Percentiles rank a stretch among this genome's conserved stretches.
Evolutionary conservation across 1,284 basidiomycete genomes (phyloP).

Genomic region (Moesziomyces sp.): DNA sequence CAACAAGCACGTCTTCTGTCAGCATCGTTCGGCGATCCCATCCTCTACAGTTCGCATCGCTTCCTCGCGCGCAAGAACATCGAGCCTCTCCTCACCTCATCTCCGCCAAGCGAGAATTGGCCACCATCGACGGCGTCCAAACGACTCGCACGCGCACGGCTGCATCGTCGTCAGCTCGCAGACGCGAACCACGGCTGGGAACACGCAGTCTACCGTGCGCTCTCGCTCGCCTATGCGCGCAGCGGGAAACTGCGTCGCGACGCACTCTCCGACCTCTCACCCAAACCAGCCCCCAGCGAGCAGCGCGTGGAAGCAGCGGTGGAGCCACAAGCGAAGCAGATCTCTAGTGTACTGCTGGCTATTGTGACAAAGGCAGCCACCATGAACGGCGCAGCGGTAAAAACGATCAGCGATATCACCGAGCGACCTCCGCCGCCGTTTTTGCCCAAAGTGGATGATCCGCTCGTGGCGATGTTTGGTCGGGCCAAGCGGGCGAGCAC

Average conservation of each 20-base stretch:
- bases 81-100: slow-evolving; percentile 22
- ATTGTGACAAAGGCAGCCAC: slow-evolving; percentile 13
- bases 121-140: slow-evolving; percentile 11
- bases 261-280: slow-evolving; percentile 18
- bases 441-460: slow-evolving; percentile 25
- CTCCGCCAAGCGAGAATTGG: neutral
- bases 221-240: slow-evolving; percentile 33
- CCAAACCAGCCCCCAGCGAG: slow-evolving; percentile 1
- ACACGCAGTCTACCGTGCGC: slow-evolving; percentile 26
- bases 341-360: slow-evolving; percentile 7
- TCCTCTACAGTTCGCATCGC: slow-evolving; percentile 30
- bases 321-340: neutral
- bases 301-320: neutral
- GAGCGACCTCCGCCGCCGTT: slow-evolving; percentile 32
- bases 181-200: slow-evolving; percentile 45
- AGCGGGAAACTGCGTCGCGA: slow-evolving; percentile 35
- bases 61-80: slow-evolving; percentile 36
- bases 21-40: slow-evolving; percentile 19
- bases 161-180: slow-evolving; percentile 36
- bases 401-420: slow-evolving; percentile 4
- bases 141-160: slow-evolving; percentile 10
- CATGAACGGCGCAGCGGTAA: slow-evolving; percentile 30
- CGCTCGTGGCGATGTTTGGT: slow-evolving; percentile 19
- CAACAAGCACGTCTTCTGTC: slow-evolving; percentile 37
- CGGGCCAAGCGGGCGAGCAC: slow-evolving; percentile 12